A percentile compares a stretch with the other conserved stretches of the same genome.
phyloP scores from a whole-genome alignment of 2,329 filamentous ascomycete genomes.

The Botrytis elliptica region DNA sequence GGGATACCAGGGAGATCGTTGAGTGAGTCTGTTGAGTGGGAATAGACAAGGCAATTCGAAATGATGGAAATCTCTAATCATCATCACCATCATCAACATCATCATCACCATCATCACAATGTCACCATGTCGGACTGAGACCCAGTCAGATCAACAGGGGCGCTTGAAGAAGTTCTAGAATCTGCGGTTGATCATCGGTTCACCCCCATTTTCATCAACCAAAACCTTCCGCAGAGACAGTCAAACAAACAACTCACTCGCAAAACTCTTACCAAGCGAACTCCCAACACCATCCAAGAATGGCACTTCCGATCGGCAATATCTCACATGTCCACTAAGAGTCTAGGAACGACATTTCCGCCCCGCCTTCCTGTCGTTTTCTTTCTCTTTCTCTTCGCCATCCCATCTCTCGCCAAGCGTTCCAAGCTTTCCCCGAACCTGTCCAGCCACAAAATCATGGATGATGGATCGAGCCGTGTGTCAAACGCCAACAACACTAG shows the following conservation, averaged over 20 bases:
- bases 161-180: neutral
- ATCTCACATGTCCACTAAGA: neutral
- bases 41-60: neutral
- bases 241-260: neutral
- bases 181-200: neutral
- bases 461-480: neutral
- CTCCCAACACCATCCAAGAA: neutral
- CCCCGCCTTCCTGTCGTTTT: neutral
- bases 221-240: neutral
- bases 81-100: neutral
- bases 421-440: neutral
- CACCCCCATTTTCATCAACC: neutral
- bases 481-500: neutral
- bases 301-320: neutral
- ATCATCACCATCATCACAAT: neutral
- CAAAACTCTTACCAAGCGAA: neutral
- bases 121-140: neutral
- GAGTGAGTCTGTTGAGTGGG: neutral
- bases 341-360: neutral
- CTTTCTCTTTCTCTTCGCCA: neutral
- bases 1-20: neutral
- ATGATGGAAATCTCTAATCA: neutral
- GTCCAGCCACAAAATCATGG: neutral
- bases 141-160: neutral
- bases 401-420: neutral